These are phyloP conservation scores for Albizia julibrissin DNA, from an alignment of 306 rosid species.

Conservation along the genomic window DNA sequence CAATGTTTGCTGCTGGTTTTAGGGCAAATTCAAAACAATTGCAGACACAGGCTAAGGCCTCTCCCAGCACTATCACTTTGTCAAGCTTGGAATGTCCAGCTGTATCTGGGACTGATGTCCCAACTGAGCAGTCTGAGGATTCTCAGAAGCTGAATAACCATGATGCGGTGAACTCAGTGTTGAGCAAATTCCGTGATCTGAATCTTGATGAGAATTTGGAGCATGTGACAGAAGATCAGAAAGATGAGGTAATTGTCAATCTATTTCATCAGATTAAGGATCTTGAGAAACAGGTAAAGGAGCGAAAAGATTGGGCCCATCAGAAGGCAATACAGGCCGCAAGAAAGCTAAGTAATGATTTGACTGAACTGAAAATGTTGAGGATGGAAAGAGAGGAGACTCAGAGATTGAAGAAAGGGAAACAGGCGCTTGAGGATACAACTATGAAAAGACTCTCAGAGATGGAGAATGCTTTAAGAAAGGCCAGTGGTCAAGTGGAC, in stretches of 20 bases:
- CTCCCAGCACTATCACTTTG: slow-evolving; percentile 29
- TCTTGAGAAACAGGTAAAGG: slow-evolving; percentile 84
- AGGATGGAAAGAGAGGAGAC: slow-evolving; percentile 96
- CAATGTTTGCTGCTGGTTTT: slow-evolving; percentile 93
- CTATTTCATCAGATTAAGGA: slow-evolving; percentile 81
- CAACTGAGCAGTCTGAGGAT: slow-evolving; percentile 53
- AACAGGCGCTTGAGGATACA: slow-evolving; percentile 77
- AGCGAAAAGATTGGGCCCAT: slow-evolving; percentile 94
- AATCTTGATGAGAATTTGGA: slow-evolving; percentile 84
- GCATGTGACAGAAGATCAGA: slow-evolving; percentile 81
- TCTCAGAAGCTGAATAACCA: slow-evolving; percentile 52
- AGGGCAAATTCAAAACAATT: slow-evolving; percentile 74
- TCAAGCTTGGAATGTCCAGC: slow-evolving; percentile 46
- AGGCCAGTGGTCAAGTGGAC: slow-evolving; percentile 95
- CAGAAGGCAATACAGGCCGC: slow-evolving; percentile 98
- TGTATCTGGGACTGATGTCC: slow-evolving; percentile 49
- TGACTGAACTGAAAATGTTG: slow-evolving; percentile 80
- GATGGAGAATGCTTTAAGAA: slow-evolving; percentile 94
- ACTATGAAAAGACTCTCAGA: slow-evolving; percentile 91
- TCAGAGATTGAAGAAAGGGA: slow-evolving; percentile 90
- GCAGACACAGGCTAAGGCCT: slow-evolving; percentile 45
- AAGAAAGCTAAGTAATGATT: slow-evolving; percentile 74
- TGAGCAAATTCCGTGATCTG: slow-evolving; percentile 85
- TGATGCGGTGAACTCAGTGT: slow-evolving; percentile 71
- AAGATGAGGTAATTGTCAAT: slow-evolving; percentile 78